Evolutionary conservation across 2,329 filamentous ascomycete genomes (phyloP).

Genomic region (Aaosphaeria pasadenensis): DNA sequence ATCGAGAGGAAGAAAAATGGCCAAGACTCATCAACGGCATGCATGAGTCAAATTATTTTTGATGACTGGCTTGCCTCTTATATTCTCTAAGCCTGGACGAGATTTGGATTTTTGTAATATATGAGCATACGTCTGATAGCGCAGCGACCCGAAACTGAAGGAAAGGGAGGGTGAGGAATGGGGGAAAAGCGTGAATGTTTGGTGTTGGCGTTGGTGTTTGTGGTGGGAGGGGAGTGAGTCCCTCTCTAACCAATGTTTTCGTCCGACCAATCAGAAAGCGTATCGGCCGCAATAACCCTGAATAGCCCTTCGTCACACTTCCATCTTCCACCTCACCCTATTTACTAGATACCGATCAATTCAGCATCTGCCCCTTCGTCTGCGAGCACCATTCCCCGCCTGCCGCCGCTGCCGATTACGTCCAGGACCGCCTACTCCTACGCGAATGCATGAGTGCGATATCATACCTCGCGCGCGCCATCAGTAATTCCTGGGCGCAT

Average conservation of each 20-base stretch:
- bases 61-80: too few relatives aligned
- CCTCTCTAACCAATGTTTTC: neutral
- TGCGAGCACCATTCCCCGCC: too few relatives aligned
- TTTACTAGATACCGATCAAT: too few relatives aligned
- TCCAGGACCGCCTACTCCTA: neutral
- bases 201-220: neutral
- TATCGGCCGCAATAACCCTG: slow-evolving; percentile 22
- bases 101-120: too few relatives aligned
- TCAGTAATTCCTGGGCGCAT: slow-evolving; percentile 29
- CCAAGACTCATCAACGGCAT: slow-evolving; percentile 28
- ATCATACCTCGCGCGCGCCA: slow-evolving; percentile 25
- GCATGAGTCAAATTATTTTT: slow-evolving; percentile 16
- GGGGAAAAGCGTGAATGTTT: slow-evolving; percentile 4
- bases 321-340: neutral
- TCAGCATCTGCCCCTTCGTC: too few relatives aligned
- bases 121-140: too few relatives aligned
- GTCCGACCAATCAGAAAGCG: slow-evolving; percentile 29
- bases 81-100: too few relatives aligned
- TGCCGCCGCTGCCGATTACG: neutral
- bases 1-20: slow-evolving; percentile 23
- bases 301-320: neutral
- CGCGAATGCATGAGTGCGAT: slow-evolving; percentile 33
- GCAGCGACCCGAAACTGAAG: neutral
- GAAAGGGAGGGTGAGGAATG: neutral
- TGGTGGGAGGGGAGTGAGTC: slow-evolving; percentile 20